phyloP scores from a whole-genome alignment of 257 asterid species.

The Sherardia arvensis region DNA sequence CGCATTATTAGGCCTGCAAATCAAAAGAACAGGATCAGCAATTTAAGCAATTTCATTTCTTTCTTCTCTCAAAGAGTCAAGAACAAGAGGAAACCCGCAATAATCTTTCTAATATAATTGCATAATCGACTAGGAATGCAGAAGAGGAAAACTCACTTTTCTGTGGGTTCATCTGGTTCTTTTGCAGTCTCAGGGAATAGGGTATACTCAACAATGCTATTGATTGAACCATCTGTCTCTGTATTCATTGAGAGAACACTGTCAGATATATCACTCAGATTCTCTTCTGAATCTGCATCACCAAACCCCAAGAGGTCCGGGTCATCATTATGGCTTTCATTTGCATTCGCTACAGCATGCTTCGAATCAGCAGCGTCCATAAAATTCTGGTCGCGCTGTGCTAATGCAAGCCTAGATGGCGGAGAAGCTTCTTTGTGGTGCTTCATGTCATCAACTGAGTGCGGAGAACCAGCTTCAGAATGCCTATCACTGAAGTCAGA shows the following conservation, averaged over 20 bases:
- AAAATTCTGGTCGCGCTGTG: slow-evolving; percentile 23
- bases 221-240: slow-evolving; percentile 75
- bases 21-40: not conserved
- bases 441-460: slow-evolving; percentile 61
- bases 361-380: slow-evolving; percentile 30
- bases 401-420: slow-evolving; percentile 61
- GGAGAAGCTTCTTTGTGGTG: slow-evolving; percentile 69
- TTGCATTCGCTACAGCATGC: slow-evolving; percentile 23
- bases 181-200: slow-evolving; percentile 70
- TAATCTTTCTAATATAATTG: not conserved
- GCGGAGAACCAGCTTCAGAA: slow-evolving; percentile 86
- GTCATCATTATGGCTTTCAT: slow-evolving; percentile 41
- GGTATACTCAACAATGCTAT: slow-evolving; percentile 71
- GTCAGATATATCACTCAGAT: slow-evolving; percentile 93
- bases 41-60: not conserved
- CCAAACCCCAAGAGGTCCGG: slow-evolving; percentile 64
- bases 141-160: slow-evolving; percentile 46
- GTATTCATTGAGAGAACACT: slow-evolving; percentile 92
- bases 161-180: slow-evolving; percentile 38
- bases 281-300: slow-evolving; percentile 78
- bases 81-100: not conserved
- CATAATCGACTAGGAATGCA: not conserved
- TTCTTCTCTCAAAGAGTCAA: not conserved
- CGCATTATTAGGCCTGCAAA: not conserved
- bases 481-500: slow-evolving; percentile 81